These are phyloP conservation scores for Fraxinus nigra DNA, from an alignment of 305 asterid species.

Conservation along the genomic window DNA sequence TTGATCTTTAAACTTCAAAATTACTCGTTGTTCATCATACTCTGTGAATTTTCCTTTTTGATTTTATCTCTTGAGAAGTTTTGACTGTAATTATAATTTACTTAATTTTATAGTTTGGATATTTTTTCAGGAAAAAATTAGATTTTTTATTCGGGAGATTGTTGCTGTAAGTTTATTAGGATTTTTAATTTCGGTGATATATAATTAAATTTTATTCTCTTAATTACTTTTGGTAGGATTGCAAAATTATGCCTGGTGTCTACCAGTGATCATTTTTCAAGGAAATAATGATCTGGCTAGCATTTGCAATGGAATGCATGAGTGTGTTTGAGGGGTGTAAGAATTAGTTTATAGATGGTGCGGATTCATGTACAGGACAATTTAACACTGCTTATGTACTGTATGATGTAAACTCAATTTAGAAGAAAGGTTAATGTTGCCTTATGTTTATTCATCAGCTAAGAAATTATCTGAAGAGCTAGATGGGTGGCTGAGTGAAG, in stretches of 20 bases:
- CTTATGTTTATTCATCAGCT: slow-evolving; percentile 42
- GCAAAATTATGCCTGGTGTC: background rate
- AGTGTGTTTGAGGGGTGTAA: background rate
- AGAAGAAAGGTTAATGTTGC: slow-evolving; percentile 13
- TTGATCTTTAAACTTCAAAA: background rate
- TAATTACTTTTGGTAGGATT: background rate
- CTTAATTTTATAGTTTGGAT: background rate
- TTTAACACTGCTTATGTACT: background rate
- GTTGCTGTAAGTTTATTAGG: background rate
- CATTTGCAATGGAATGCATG: background rate
- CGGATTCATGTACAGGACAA: background rate
- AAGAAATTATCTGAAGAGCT: slow-evolving; percentile 66
- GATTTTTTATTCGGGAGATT: background rate
- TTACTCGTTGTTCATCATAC: background rate
- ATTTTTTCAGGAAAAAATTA: background rate
- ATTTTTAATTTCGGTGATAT: background rate
- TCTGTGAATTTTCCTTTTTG: background rate
- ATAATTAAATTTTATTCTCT: background rate
- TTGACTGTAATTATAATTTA: background rate
- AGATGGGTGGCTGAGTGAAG: slow-evolving; percentile 76
- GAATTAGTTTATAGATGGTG: background rate
- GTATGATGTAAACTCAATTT: background rate
- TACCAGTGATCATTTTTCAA: background rate
- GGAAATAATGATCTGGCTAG: background rate
- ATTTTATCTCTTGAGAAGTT: background rate